Evolutionary conservation across 1,139 yeast species (phyloP).

Genomic region (Geotrichum bryndzae): DNA sequence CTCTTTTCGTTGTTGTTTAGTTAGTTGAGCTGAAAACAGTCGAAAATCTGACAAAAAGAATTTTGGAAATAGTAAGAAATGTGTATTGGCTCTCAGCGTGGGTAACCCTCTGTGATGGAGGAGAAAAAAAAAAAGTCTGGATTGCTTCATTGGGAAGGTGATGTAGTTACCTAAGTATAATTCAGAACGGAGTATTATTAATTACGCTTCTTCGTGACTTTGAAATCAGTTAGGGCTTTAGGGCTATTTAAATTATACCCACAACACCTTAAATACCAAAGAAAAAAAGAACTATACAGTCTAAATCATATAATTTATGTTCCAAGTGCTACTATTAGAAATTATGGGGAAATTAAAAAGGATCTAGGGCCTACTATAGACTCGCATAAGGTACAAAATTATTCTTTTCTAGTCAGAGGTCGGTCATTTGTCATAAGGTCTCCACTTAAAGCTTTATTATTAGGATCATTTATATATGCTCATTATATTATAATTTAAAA

Average conservation of each 20-base stretch:
- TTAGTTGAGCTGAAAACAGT: constrained; percentile 13
- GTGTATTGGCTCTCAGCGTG: neutral
- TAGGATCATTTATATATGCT: neutral
- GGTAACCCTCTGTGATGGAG: constrained; percentile 2
- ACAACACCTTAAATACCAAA: neutral
- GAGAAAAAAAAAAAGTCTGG: neutral
- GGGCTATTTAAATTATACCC: neutral
- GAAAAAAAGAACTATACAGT: neutral
- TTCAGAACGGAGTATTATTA: neutral
- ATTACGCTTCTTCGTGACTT: neutral
- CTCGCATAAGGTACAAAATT: too few relatives aligned
- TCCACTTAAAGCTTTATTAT: neutral
- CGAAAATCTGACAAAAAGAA: constrained; percentile 8
- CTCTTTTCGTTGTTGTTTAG: constrained; percentile 16
- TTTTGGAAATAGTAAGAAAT: constrained; percentile 4
- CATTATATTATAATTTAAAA: neutral
- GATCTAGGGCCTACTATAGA: too few relatives aligned
- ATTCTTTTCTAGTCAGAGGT: neutral
- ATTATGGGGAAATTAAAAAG: too few relatives aligned
- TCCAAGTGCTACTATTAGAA: neutral
- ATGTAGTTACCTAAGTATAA: neutral
- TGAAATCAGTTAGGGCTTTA: neutral
- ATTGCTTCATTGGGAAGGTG: neutral
- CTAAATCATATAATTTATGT: neutral
- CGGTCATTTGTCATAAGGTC: neutral